Base-by-base conservation (phyloP, 2,329 filamentous ascomycete genomes). In the Neofusicoccum sp. region DNA sequence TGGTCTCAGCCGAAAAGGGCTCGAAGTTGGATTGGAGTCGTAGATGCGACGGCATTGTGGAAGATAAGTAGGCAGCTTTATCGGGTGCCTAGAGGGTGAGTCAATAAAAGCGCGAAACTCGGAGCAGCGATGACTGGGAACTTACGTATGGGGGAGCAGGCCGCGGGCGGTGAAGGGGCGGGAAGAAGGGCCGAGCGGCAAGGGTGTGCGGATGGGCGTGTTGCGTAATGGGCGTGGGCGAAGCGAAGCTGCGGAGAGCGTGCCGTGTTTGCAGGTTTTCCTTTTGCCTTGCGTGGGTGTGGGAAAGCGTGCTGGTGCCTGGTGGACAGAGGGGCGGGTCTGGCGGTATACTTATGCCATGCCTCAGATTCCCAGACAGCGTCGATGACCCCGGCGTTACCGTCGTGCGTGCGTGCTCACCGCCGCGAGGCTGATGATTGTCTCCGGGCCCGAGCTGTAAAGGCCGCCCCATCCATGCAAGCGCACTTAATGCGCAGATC, bases 41-140 rank as follows among this genome's bases (percentile, higher is more conserved):
- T 67, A 83, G 79, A 67, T 79, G 78, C 68, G 80, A 82, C 79
- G 81, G 77, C 80, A 82, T 83, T 44, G 48, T 56, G 62, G 41
- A 45, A 39, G 22, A 22, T 22, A 22, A 22, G 22, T 22, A 22
- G 22, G 22, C 22, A 22, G 22, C n/a, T 34, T 29, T 52, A 34
- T 41, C 11, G 61, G 16, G 36, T 31, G 61, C 61, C 61, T 63
- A 31, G 48, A 41, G 43, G 37, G 52, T 59, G 61, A 63, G 61
- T 63, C 61, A 63, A 52, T 58, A 59, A 47, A 44, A 44, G 52
- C 52, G 50, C 37, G 54, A 47, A 56, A 56, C 34, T 56, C 49
- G 61, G 50, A 56, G 54, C 54, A 4, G 54, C 39, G 39, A 62
- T 50, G 52, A 63, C 61, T 63, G 52, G 36, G 52, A 31, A 52